These are phyloP conservation scores for Rhizopogon vinicolor DNA, from an alignment of 768 basidiomycete species.

Conservation along the genomic window DNA sequence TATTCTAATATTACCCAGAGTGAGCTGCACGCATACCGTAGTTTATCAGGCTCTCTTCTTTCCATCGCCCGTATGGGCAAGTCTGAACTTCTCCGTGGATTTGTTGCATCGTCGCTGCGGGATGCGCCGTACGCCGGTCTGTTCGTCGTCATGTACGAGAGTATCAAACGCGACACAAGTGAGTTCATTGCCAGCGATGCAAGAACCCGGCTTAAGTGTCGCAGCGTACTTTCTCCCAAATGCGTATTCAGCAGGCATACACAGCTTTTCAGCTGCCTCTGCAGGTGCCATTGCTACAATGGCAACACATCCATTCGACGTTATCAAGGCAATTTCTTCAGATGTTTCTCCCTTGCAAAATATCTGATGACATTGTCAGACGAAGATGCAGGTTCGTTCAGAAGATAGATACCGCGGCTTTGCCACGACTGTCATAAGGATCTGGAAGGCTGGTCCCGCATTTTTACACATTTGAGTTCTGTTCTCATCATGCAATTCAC, in stretches of 20 bases:
- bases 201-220: slow-evolving; percentile 4
- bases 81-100: slow-evolving; percentile 79
- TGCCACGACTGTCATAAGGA: slow-evolving; percentile 53
- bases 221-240: slow-evolving; percentile 38
- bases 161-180: slow-evolving; percentile 74
- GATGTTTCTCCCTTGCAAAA: neutral
- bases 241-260: slow-evolving; percentile 46
- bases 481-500: slow-evolving; percentile 2
- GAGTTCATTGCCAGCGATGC: slow-evolving; percentile 17
- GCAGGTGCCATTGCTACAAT: slow-evolving; percentile 85
- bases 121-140: slow-evolving; percentile 94
- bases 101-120: slow-evolving; percentile 82
- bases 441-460: slow-evolving; percentile 55
- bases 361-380: slow-evolving; percentile 39
- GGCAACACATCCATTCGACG: slow-evolving; percentile 89
- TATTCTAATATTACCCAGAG: slow-evolving; percentile 44
- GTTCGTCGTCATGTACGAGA: slow-evolving; percentile 86
- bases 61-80: slow-evolving; percentile 68
- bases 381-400: slow-evolving; percentile 87
- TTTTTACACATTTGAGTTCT: neutral
- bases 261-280: slow-evolving; percentile 65
- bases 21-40: slow-evolving; percentile 68
- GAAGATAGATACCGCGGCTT: slow-evolving; percentile 75
- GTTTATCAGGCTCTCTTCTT: slow-evolving; percentile 51
- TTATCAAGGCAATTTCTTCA: slow-evolving; percentile 68